A percentile compares a stretch with the other conserved stretches of the same genome.
phyloP scores from a whole-genome alignment of 768 basidiomycete species.

The Tylopilus plumbeoviolaceoides region DNA sequence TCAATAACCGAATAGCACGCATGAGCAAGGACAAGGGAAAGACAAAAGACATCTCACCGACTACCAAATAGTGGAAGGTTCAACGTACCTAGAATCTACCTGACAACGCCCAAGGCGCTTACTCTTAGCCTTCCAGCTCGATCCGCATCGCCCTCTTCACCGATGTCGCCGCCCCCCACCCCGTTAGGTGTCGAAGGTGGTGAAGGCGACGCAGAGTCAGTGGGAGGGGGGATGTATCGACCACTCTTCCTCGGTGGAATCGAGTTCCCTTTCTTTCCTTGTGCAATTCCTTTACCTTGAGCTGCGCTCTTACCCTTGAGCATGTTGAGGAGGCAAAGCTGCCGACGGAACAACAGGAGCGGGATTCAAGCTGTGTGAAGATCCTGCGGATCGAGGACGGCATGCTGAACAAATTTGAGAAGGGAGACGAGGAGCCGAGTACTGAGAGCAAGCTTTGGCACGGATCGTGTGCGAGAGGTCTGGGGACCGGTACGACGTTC shows the following conservation, averaged over 20 bases:
- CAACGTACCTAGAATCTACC: conserved; percentile 58
- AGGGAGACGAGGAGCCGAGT: conserved; percentile 34
- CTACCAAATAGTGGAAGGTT: conserved; percentile 1
- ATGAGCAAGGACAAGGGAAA: neutral
- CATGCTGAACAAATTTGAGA: conserved; percentile 48
- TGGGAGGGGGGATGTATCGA: conserved; percentile 27
- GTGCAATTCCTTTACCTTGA: conserved; percentile 8
- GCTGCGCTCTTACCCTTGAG: neutral
- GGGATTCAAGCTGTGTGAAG: conserved; percentile 60
- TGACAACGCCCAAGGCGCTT: conserved; percentile 62
- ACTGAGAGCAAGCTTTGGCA: conserved; percentile 30
- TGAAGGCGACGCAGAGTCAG: conserved; percentile 30
- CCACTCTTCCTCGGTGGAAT: conserved; percentile 31
- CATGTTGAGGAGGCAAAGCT: conserved; percentile 9
- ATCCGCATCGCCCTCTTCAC: conserved; percentile 67
- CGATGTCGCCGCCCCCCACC: conserved; percentile 30
- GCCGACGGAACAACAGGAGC: conserved; percentile 36
- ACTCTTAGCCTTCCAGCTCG: conserved; percentile 65
- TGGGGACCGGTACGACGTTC: neutral
- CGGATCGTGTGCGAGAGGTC: neutral
- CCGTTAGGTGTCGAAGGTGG: conserved; percentile 17
- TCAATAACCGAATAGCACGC: neutral
- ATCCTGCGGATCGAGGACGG: conserved; percentile 57
- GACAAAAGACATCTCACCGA: neutral
- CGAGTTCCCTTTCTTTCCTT: conserved; percentile 19